Conservation (phyloP, 345 rosid species). For the Camelina sativa region DNA sequence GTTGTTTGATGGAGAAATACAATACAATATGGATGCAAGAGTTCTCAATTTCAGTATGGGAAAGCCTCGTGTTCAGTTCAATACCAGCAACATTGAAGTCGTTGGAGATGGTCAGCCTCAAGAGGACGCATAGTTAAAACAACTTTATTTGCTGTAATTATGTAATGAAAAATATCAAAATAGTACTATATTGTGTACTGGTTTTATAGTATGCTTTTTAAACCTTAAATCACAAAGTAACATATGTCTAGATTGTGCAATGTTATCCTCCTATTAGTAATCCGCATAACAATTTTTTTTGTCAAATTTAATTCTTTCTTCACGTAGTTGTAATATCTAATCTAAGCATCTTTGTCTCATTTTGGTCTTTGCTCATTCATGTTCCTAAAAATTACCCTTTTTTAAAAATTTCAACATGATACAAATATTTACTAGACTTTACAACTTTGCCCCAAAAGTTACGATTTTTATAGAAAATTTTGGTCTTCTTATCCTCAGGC, state of each 20-base stretch:
- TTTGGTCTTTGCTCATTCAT: background rate
- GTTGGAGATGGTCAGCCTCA: constrained; percentile 47
- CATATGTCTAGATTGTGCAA: background rate
- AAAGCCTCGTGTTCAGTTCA: constrained; percentile 66
- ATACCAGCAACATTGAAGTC: constrained; percentile 47
- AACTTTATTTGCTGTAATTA: constrained; percentile 7
- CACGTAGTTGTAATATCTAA: background rate
- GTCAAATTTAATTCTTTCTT: background rate
- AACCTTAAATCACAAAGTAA: background rate
- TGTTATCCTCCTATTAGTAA: background rate
- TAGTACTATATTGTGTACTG: background rate
- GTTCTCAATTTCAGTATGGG: constrained; percentile 95
- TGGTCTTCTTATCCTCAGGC: constrained; percentile 34
- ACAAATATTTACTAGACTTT: background rate
- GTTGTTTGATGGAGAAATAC: constrained; percentile 81
- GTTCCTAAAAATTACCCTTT: background rate
- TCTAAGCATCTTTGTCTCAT: background rate
- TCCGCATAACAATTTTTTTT: too few relatives aligned
- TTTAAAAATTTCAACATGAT: background rate
- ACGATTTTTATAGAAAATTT: too few relatives aligned
- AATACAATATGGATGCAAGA: constrained; percentile 83
- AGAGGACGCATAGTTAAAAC: constrained; percentile 16
- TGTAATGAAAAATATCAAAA: background rate
- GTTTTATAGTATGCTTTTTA: background rate
- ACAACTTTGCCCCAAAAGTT: background rate